Percentiles rank a stretch among this genome's conserved stretches.
phyloP scores from a whole-genome alignment of 2,329 filamentous ascomycete genomes.

The Aspergillus phoenicis region DNA sequence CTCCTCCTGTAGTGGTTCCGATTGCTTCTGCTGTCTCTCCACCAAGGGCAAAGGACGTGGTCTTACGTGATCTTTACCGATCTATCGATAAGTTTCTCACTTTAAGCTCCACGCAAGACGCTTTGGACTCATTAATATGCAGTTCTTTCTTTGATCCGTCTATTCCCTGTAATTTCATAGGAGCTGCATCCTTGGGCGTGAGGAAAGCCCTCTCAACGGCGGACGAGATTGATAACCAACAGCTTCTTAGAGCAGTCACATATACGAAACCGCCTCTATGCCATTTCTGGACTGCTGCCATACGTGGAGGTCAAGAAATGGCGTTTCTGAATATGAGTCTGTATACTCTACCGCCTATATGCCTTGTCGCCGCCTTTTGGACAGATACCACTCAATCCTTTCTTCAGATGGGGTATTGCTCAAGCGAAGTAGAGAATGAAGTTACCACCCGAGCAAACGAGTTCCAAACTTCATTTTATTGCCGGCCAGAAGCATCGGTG shows the following conservation, averaged over 20 bases:
- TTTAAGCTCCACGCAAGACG: slow-evolving; percentile 24
- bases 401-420: slow-evolving; percentile 3
- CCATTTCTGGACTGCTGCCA: slow-evolving; percentile 5
- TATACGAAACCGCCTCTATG: background rate
- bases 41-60: background rate
- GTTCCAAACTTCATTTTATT: slow-evolving; percentile 10
- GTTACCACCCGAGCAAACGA: slow-evolving; percentile 5
- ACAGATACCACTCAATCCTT: slow-evolving; percentile 11
- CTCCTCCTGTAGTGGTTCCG: background rate
- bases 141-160: slow-evolving; percentile 28
- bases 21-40: background rate
- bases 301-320: background rate
- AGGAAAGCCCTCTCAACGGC: slow-evolving; percentile 12
- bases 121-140: slow-evolving; percentile 27
- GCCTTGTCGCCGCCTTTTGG: background rate
- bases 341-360: slow-evolving; percentile 1
- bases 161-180: slow-evolving; percentile 26
- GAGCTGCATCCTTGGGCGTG: slow-evolving; percentile 23
- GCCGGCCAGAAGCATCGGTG: background rate
- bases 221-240: background rate
- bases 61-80: background rate
- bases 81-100: slow-evolving; percentile 6
- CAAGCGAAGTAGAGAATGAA: background rate
- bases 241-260: slow-evolving; percentile 1
- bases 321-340: background rate